Percentiles rank a stretch among this genome's conserved stretches.
These are phyloP conservation scores for Neofusicoccum laricinum DNA, from an alignment of 2,329 filamentous ascomycete species.

Conservation along the genomic window DNA sequence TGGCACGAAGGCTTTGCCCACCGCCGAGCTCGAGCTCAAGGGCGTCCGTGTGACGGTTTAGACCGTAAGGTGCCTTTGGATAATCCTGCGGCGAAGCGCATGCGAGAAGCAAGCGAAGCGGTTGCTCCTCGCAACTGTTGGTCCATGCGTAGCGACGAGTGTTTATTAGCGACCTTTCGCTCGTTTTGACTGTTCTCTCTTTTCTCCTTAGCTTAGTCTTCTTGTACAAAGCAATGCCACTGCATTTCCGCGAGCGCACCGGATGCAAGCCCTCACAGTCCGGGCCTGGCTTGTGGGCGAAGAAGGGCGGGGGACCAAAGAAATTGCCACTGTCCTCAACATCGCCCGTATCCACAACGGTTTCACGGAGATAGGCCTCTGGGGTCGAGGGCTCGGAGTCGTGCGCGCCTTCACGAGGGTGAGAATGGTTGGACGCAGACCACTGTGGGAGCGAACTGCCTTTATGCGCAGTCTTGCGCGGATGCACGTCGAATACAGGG, in stretches of 20 bases:
- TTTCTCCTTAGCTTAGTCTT: no score
- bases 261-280: no score
- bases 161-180: no score
- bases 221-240: no score
- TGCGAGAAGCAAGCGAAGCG: no score
- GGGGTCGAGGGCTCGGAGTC: slow-evolving; percentile 57
- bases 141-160: no score
- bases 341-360: slow-evolving; percentile 62
- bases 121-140: no score
- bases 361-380: slow-evolving; percentile 51
- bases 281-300: slow-evolving; percentile 59
- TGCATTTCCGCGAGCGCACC: no score
- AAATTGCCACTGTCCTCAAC: slow-evolving; percentile 67
- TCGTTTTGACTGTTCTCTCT: no score
- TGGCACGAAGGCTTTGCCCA: slow-evolving; percentile 67
- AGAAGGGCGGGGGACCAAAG: slow-evolving; percentile 64
- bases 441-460: slow-evolving; percentile 52
- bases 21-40: slow-evolving; percentile 64
- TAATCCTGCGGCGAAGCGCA: no score
- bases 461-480: slow-evolving; percentile 60
- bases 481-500: slow-evolving; percentile 55
- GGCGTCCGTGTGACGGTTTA: no score
- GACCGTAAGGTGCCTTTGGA: no score
- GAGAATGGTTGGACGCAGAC: slow-evolving; percentile 47
- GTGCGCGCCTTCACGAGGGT: slow-evolving; percentile 58